Percentiles rank a stretch among this genome's conserved stretches.
phyloP scores from a whole-genome alignment of 352 stramenopile genomes.

The Plasmopara halstedii region DNA sequence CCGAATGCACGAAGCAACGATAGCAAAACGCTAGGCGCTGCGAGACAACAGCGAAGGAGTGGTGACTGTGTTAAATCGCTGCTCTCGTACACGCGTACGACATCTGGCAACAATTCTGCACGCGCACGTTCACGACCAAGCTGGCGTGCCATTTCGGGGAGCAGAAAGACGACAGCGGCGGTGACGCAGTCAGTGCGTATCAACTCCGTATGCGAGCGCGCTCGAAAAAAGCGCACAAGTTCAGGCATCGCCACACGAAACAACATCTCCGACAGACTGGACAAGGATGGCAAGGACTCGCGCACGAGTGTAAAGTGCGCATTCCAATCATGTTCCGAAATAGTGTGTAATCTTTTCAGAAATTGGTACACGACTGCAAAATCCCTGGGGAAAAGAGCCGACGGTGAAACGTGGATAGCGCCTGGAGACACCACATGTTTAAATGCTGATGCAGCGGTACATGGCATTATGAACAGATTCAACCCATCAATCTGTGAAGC shows the following conservation, averaged over 20 bases:
- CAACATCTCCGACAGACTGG: conserved; percentile 29
- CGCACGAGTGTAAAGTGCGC: conserved; percentile 30
- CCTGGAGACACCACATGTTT: background rate
- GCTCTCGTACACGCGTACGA: conserved; percentile 55
- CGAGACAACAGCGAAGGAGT: conserved; percentile 30
- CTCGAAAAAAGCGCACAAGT: conserved; percentile 46
- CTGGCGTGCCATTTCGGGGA: conserved; percentile 33
- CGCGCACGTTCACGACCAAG: conserved; percentile 27
- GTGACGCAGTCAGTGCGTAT: conserved; percentile 37
- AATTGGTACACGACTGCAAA: conserved; percentile 46
- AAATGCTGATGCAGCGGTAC: conserved; percentile 1
- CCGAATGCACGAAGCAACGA: conserved; percentile 43
- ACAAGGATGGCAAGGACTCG: conserved; percentile 28
- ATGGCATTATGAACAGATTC: conserved; percentile 8
- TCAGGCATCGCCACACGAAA: conserved; percentile 49
- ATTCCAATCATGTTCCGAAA: conserved; percentile 26
- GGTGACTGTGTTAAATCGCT: conserved; percentile 25
- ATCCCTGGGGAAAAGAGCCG: conserved; percentile 36
- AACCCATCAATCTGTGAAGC: conserved; percentile 24
- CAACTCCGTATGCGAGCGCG: conserved; percentile 27
- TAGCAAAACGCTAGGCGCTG: conserved; percentile 41
- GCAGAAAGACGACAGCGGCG: conserved; percentile 52
- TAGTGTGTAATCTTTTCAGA: conserved; percentile 27
- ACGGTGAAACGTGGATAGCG: conserved; percentile 19
- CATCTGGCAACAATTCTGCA: conserved; percentile 32